Percentiles rank a stretch among this genome's conserved stretches.
Evolutionary conservation across 345 rosid species (phyloP).

Genomic region (Salix purpurea): DNA sequence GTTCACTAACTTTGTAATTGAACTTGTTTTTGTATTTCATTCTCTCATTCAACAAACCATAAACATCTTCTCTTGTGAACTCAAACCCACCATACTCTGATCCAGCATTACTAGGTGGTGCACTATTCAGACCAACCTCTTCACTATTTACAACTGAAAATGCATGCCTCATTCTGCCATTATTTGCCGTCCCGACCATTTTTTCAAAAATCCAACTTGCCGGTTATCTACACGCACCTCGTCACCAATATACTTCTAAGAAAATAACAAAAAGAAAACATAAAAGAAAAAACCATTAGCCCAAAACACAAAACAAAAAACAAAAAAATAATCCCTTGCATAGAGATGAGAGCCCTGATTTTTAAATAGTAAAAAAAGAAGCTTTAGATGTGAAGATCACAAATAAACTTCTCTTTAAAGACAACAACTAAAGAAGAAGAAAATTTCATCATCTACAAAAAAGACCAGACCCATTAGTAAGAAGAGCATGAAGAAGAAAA

Average conservation of each 20-base stretch:
- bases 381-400: background rate
- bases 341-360: background rate
- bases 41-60: constrained; percentile 34
- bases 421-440: constrained; percentile 4
- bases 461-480: constrained; percentile 8
- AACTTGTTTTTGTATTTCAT: constrained; percentile 44
- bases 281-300: background rate
- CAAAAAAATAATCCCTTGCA: background rate
- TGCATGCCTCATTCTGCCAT: constrained; percentile 30
- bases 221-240: constrained; percentile 18
- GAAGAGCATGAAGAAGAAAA: constrained; percentile 13
- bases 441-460: constrained; percentile 2
- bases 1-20: constrained; percentile 67
- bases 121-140: constrained; percentile 26
- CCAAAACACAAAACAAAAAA: background rate
- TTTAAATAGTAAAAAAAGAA: background rate
- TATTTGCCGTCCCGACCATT: constrained; percentile 33
- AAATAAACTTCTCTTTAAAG: background rate
- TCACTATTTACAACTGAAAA: constrained; percentile 34
- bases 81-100: constrained; percentile 45
- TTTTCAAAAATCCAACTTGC: constrained; percentile 16
- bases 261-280: background rate
- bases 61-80: constrained; percentile 43
- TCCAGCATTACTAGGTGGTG: constrained; percentile 41
- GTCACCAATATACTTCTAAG: constrained; percentile 24